A percentile compares a stretch with the other conserved stretches of the same genome.
These are phyloP conservation scores for Candida ulmi DNA, from an alignment of 805 yeast species.

Conservation along the genomic window DNA sequence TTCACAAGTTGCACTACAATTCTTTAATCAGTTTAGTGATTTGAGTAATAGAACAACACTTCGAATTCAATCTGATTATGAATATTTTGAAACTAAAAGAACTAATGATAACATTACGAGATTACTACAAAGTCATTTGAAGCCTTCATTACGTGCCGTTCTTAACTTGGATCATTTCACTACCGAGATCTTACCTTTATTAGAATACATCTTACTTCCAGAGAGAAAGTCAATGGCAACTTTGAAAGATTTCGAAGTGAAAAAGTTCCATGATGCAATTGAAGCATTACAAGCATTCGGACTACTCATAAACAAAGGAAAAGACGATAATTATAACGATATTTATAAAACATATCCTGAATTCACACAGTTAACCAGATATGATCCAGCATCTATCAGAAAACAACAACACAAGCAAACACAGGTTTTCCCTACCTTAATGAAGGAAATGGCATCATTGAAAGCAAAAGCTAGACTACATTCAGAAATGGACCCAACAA, in stretches of 20 bases:
- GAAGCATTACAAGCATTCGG: constrained; percentile 33
- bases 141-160: constrained; percentile 11
- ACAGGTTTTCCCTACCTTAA: constrained; percentile 15
- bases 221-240: constrained; percentile 21
- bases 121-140: constrained; percentile 6
- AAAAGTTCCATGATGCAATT: constrained; percentile 31
- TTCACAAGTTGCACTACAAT: constrained; percentile 52
- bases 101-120: constrained; percentile 9
- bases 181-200: constrained; percentile 29
- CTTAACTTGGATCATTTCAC: constrained; percentile 12
- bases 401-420: constrained; percentile 20
- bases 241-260: constrained; percentile 15
- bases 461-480: constrained; percentile 29
- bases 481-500: constrained; percentile 9
- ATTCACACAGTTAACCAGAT: constrained; percentile 15
- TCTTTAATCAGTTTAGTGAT: constrained; percentile 61
- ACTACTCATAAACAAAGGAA: constrained; percentile 31
- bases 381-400: constrained; percentile 12
- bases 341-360: constrained; percentile 21
- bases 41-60: constrained; percentile 35
- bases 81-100: constrained; percentile 17
- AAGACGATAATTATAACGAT: constrained; percentile 26
- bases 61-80: constrained; percentile 26
- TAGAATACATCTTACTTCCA: constrained; percentile 26
- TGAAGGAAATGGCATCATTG: constrained; percentile 23